These are phyloP conservation scores for Monilinia laxa DNA, from an alignment of 2,329 filamentous ascomycete species.

Conservation along the genomic window DNA sequence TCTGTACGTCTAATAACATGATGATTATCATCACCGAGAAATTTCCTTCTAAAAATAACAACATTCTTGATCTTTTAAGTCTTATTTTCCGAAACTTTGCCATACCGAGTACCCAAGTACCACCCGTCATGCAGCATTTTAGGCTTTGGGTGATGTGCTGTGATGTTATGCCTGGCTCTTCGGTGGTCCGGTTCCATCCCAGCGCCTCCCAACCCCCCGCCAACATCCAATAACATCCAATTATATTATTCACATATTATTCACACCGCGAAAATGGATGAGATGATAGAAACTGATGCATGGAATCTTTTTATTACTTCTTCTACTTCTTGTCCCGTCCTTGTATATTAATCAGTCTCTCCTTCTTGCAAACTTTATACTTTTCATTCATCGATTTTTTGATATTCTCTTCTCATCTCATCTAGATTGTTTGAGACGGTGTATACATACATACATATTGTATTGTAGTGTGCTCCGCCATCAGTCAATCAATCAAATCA, in stretches of 20 bases:
- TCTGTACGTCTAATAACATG: too few species aligned
- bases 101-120: constrained; percentile 6
- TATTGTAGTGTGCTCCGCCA: background rate
- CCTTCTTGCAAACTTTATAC: too few species aligned
- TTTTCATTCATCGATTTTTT: too few species aligned
- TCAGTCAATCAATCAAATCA: background rate
- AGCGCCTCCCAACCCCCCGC: background rate
- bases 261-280: constrained; percentile 2
- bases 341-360: too few species aligned
- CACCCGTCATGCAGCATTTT: background rate
- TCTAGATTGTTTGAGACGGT: background rate
- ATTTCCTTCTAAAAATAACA: background rate
- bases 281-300: background rate
- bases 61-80: background rate
- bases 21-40: background rate
- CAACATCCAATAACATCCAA: background rate
- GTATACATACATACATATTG: background rate
- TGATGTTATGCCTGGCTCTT: background rate
- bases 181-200: constrained; percentile 1
- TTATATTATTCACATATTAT: constrained; percentile 10
- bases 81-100: background rate
- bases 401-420: background rate
- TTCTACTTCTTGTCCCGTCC: background rate
- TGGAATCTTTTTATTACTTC: background rate
- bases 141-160: constrained; percentile 9